phyloP scores from a whole-genome alignment of 352 stramenopile species.

The Phytopythium helicoides region DNA sequence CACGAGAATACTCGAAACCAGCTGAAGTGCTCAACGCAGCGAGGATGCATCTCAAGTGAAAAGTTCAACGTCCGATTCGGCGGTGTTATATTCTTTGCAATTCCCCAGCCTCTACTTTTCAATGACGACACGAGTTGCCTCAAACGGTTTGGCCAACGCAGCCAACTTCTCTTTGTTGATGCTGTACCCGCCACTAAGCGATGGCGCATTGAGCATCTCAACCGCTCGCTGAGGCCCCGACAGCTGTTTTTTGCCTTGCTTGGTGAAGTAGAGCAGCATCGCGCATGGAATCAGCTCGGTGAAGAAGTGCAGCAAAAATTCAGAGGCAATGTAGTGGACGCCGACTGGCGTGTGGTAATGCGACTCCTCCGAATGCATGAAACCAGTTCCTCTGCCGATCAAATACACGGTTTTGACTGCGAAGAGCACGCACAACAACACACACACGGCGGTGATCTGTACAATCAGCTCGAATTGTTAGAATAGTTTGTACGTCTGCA shows the following conservation, averaged over 20 bases:
- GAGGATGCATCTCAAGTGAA: too few relatives aligned
- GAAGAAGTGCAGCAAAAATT: conserved; percentile 68
- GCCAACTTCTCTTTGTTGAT: conserved; percentile 4
- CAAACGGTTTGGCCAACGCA: conserved; percentile 3
- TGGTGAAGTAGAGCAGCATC: conserved; percentile 68
- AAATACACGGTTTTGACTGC: conserved; percentile 64
- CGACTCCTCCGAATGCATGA: conserved; percentile 61
- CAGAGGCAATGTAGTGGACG: conserved; percentile 66
- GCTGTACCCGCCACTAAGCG: conserved; percentile 23
- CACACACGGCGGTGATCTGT: conserved; percentile 76
- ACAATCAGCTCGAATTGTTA: conserved; percentile 1
- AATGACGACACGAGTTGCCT: background rate
- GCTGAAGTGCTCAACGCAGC: too few relatives aligned
- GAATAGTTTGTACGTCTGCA: conserved; percentile 1
- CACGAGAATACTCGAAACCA: too few relatives aligned
- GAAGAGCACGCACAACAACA: conserved; percentile 71
- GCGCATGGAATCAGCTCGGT: conserved; percentile 74
- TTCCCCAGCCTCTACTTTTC: background rate
- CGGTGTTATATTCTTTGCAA: background rate
- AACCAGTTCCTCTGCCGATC: conserved; percentile 61
- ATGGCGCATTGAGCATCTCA: conserved; percentile 20
- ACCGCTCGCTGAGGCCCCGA: conserved; percentile 17
- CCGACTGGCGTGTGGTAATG: conserved; percentile 58
- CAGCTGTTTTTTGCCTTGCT: conserved; percentile 27
- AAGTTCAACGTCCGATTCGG: background rate